Conservation (phyloP, 169 alveolate species). For the Cryptosporidium sp. region DNA sequence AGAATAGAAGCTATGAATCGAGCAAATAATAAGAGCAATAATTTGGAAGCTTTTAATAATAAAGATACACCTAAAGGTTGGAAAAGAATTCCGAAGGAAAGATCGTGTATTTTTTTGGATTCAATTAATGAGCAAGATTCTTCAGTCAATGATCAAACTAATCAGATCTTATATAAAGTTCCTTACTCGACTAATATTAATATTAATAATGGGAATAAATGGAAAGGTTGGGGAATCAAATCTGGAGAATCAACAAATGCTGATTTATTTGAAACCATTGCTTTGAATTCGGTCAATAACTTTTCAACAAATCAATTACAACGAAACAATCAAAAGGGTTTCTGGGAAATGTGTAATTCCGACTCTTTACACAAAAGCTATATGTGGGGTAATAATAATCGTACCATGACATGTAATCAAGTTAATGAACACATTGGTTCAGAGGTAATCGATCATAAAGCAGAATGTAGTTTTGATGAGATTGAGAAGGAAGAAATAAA, state of each 20-base stretch:
- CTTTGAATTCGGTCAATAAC: neutral
- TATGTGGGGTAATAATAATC: neutral
- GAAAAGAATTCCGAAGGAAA: slow-evolving; percentile 15
- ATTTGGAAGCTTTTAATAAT: neutral
- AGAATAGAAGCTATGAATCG: neutral
- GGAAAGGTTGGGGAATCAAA: slow-evolving; percentile 58
- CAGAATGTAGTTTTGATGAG: neutral
- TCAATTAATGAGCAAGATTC: neutral
- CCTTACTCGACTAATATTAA: neutral
- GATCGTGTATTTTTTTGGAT: neutral
- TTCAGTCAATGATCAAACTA: neutral
- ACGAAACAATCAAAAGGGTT: slow-evolving; percentile 2
- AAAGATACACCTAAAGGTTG: slow-evolving; percentile 31
- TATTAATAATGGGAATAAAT: slow-evolving; percentile 10
- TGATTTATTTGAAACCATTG: neutral
- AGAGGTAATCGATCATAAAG: neutral
- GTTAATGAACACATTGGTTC: neutral
- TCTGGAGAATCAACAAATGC: neutral
- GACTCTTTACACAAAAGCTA: neutral
- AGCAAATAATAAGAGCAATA: neutral
- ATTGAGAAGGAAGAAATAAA: neutral
- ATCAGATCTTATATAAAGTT: neutral
- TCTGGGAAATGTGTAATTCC: slow-evolving; percentile 50
- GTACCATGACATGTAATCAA: neutral
- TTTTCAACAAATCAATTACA: neutral